Conservation (phyloP, 441 rosid species). For the Erodium texanum region DNA sequence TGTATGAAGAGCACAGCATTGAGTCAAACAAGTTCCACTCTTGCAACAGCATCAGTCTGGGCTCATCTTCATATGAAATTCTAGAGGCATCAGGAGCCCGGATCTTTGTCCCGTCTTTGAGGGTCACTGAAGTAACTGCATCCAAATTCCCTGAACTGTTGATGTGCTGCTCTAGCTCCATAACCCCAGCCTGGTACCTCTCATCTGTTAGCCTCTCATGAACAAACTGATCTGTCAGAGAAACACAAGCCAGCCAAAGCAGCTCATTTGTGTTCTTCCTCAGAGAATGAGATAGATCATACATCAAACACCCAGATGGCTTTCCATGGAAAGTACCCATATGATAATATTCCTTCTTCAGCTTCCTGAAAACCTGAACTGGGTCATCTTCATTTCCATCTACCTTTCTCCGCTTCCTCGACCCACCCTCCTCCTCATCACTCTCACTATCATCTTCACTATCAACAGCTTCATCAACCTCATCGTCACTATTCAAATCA, state of each 20-base stretch:
- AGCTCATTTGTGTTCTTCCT: slow-evolving; percentile 84
- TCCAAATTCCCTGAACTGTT: slow-evolving; percentile 77
- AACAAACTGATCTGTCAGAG: slow-evolving; percentile 85
- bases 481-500: slow-evolving; percentile 36
- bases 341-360: slow-evolving; percentile 62
- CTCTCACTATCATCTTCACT: slow-evolving; percentile 40
- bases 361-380: slow-evolving; percentile 46
- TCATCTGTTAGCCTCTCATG: slow-evolving; percentile 92
- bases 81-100: slow-evolving; percentile 79
- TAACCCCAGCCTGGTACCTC: slow-evolving; percentile 86
- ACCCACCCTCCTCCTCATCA: slow-evolving; percentile 29
- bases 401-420: slow-evolving; percentile 49
- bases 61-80: slow-evolving; percentile 84
- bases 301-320: slow-evolving; percentile 80
- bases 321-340: slow-evolving; percentile 92
- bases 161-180: slow-evolving; percentile 96
- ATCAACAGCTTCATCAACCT: slow-evolving; percentile 32
- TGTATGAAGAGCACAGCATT: slow-evolving; percentile 80
- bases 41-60: slow-evolving; percentile 71
- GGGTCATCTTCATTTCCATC: slow-evolving; percentile 40
- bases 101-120: slow-evolving; percentile 80
- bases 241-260: slow-evolving; percentile 91
- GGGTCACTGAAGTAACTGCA: slow-evolving; percentile 61
- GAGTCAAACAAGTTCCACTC: slow-evolving; percentile 95
- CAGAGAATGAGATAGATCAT: slow-evolving; percentile 60